Evolutionary conservation across 805 yeast genomes (phyloP), one percentile per base, ranked within the genome.

Genomic region (Suhomyces faveliae): DNA sequence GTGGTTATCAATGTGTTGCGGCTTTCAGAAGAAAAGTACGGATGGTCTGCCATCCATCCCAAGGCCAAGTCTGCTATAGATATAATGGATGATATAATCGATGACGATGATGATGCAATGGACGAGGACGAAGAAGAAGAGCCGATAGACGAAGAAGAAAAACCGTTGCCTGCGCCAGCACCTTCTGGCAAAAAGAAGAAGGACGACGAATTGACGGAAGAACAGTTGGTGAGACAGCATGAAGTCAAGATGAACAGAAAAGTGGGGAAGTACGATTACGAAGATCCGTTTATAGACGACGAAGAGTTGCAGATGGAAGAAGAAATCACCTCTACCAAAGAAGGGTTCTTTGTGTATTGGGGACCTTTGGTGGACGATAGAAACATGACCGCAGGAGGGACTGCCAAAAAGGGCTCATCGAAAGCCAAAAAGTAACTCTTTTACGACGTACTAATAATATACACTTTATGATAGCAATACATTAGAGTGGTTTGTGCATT

Each of bases 241-340:
- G 70, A 75, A 58, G 66, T 72, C 47, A 61, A 66, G 62, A 70
- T 73, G 76, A 85, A 85, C 59, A 79, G 90, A 45, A 80, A 87
- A 54, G 89, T 90, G 29, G 97, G 97, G 2, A 89, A 88, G 61
- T 94, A 94, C 66, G 99, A 94, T 63, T 74, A 81, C 42, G 84
- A 87, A 51, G 99, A 94, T 66, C 99, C 98, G 2, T 94, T 94
- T 60, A 94, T 94, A 49, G 99, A 94, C 68, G 99, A 94, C 67
- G 80, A 89, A 12, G 99, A 94, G 67, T 71, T 90, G 56, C 79
- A 82, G 48, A 87, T 94, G 87, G 99, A 94, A 67, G 97, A 91
- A 64, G 95, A 87, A 59, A 83, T 96, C 7, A 91, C 92, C 2
- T 83, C 92, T 1, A 90, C 97, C 0, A 87, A 87, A 54, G 98